phyloP scores from a whole-genome alignment of 2,329 filamentous ascomycete species.

The Tolypocladium sp. region DNA sequence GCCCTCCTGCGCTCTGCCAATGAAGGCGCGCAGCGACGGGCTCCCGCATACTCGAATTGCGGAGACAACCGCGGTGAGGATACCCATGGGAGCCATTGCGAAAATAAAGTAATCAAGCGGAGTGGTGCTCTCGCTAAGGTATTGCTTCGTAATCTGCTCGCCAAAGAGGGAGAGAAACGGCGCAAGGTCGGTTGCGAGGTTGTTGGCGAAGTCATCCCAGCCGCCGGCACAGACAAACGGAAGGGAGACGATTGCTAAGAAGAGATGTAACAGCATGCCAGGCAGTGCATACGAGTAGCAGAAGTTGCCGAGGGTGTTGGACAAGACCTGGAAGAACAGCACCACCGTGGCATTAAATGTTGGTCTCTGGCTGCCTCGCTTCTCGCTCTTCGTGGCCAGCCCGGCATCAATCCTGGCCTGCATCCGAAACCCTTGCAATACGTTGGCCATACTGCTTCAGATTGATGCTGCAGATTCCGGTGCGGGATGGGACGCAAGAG shows the following conservation, averaged over 20 bases:
- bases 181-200: constrained; percentile 22
- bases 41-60: constrained; percentile 21
- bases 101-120: constrained; percentile 22
- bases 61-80: constrained; percentile 26
- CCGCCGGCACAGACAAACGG: neutral
- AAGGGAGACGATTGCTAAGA: neutral
- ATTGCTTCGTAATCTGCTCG: constrained; percentile 28
- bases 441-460: neutral
- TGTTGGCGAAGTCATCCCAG: constrained; percentile 20
- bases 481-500: too few species aligned
- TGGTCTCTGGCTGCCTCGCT: neutral
- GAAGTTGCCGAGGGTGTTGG: too few species aligned
- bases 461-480: neutral
- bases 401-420: neutral
- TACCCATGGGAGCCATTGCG: constrained; percentile 25
- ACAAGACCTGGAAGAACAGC: neutral
- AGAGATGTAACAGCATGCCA: neutral
- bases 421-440: neutral
- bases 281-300: neutral
- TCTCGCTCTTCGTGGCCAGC: neutral
- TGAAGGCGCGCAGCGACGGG: constrained; percentile 22
- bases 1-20: constrained; percentile 28
- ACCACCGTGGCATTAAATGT: neutral
- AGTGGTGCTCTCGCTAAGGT: constrained; percentile 20
- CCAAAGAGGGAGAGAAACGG: constrained; percentile 25